Conservation (phyloP, 2,329 filamentous ascomycete species). For the Basipetospora sp. region DNA sequence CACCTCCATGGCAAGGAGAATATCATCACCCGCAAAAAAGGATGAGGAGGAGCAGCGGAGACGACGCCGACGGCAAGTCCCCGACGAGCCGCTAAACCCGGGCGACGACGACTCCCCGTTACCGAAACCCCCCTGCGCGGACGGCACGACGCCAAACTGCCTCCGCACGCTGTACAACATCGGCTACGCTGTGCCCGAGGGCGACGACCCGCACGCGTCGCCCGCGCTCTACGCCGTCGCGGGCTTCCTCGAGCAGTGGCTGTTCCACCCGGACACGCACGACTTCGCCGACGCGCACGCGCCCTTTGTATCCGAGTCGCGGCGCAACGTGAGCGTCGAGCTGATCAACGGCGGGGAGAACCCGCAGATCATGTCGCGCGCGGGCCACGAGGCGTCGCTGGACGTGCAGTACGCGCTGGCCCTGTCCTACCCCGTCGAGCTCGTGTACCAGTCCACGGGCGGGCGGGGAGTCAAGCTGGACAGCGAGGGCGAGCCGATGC, state of each 20-base stretch:
- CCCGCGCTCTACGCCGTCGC: slow-evolving; percentile 29
- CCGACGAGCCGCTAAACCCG: slow-evolving; percentile 4
- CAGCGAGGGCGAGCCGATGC: slow-evolving; percentile 20
- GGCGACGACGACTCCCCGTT: neutral
- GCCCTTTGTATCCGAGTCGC: slow-evolving; percentile 20
- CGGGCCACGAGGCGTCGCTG: slow-evolving; percentile 31
- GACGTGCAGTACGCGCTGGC: slow-evolving; percentile 35
- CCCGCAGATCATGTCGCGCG: slow-evolving; percentile 20
- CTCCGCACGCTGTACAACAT: slow-evolving; percentile 32
- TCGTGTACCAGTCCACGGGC: slow-evolving; percentile 30
- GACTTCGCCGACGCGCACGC: slow-evolving; percentile 23
- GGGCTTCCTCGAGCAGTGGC: slow-evolving; percentile 34
- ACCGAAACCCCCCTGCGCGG: slow-evolving; percentile 14
- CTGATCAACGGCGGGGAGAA: slow-evolving; percentile 30
- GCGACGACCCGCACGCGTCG: slow-evolving; percentile 12
- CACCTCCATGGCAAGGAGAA: neutral
- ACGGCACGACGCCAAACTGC: slow-evolving; percentile 23
- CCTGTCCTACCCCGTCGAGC: slow-evolving; percentile 27
- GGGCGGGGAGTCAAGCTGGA: slow-evolving; percentile 29
- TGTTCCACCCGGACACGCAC: slow-evolving; percentile 27
- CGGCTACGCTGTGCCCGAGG: slow-evolving; percentile 16
- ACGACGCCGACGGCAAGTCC: neutral
- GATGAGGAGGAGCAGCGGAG: neutral
- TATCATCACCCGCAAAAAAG: neutral
- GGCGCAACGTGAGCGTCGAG: slow-evolving; percentile 26